Conservation (phyloP, 73 alveolate species). For the Paramecium sonneborni region DNA sequence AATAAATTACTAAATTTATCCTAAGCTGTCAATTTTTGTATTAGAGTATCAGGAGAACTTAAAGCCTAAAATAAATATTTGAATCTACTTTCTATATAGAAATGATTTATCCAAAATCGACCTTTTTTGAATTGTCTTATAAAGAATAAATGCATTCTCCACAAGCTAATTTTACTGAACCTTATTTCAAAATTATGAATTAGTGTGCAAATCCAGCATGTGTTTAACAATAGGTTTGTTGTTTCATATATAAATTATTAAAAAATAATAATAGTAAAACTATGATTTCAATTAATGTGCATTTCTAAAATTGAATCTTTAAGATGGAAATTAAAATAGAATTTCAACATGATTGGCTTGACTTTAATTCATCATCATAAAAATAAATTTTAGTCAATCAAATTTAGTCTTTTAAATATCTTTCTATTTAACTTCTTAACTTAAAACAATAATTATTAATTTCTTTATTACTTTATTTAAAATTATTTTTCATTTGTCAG, state of each 20-base stretch:
- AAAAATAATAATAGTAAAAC: too few species aligned
- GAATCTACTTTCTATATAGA: not conserved
- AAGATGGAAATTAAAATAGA: too few species aligned
- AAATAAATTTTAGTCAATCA: too few species aligned
- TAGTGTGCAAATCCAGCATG: not conserved
- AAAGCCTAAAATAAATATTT: not conserved
- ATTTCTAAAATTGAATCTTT: too few species aligned
- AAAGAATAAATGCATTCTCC: not conserved
- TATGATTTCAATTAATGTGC: too few species aligned
- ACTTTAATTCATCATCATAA: too few species aligned
- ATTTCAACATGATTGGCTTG: too few species aligned
- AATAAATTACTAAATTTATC: not conserved
- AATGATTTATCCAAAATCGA: not conserved
- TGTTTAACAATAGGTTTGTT: not conserved
- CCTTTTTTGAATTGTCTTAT: not conserved
- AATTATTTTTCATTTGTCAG: too few species aligned
- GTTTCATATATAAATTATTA: not conserved
- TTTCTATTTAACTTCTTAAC: too few species aligned
- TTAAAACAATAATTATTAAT: too few species aligned
- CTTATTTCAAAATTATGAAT: not conserved
- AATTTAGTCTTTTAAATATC: too few species aligned
- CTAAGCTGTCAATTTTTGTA: not conserved
- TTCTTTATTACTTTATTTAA: too few species aligned
- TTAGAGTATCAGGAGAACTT: not conserved
- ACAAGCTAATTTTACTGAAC: not conserved